These are phyloP conservation scores for Plasmopara halstedii DNA, from an alignment of 352 stramenopile genomes.

Conservation along the genomic window DNA sequence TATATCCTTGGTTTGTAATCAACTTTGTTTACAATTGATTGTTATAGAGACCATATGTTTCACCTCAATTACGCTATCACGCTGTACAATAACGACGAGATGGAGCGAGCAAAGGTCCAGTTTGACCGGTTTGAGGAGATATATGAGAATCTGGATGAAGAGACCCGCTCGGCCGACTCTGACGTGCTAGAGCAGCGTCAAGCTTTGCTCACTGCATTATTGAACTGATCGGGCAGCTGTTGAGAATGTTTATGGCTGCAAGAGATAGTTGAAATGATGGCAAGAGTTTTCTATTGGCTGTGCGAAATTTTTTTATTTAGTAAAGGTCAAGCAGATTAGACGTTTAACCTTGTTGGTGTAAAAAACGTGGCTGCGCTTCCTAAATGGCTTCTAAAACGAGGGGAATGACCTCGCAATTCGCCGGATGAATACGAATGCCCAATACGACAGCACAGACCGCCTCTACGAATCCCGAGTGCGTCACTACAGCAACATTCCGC, in stretches of 20 bases:
- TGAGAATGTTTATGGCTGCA: not conserved
- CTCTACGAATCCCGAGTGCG: conserved; percentile 69
- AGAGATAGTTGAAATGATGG: not conserved
- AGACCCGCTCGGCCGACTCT: conserved; percentile 49
- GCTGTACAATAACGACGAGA: conserved; percentile 87
- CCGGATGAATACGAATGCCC: conserved; percentile 23
- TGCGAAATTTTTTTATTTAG: no score
- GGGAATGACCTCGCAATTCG: conserved; percentile 41
- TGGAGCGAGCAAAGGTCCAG: conserved; percentile 76
- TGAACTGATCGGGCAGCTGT: conserved; percentile 28
- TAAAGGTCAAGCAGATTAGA: no score
- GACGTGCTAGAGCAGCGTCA: conserved; percentile 74
- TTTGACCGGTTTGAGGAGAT: conserved; percentile 82
- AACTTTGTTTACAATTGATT: not conserved
- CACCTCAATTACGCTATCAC: conserved; percentile 87
- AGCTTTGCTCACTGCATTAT: conserved; percentile 52
- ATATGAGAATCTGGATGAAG: conserved; percentile 64
- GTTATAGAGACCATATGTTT: conserved; percentile 69
- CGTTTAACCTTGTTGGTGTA: no score
- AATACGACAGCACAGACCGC: conserved; percentile 41
- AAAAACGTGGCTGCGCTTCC: no score
- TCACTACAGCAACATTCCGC: conserved; percentile 46
- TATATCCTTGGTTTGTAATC: no score
- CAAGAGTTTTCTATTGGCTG: not conserved
- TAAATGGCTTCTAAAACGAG: conserved; percentile 29